A percentile compares a stretch with the other conserved stretches of the same genome.
Evolutionary conservation across 345 rosid genomes (phyloP).

Genomic region (Bretschneidera sinensis): DNA sequence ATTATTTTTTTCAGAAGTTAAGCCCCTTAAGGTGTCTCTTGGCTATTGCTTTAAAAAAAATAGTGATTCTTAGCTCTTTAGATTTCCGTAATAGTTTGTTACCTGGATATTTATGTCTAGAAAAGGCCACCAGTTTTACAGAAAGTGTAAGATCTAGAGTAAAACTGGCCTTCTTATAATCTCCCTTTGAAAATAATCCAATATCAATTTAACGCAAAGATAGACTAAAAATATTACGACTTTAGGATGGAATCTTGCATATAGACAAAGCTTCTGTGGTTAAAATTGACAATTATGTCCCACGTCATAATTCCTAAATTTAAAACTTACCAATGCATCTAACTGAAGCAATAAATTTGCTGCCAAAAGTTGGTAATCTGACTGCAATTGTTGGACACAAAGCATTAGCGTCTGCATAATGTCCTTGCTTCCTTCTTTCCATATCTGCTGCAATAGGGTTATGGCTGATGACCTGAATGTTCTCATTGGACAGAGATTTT

Average conservation of each 20-base stretch:
- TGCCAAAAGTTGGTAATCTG: slow-evolving; percentile 57
- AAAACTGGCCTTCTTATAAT: neutral
- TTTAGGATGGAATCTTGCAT: neutral
- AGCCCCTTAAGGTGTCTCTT: no score
- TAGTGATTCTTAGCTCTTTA: no score
- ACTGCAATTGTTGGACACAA: slow-evolving; percentile 41
- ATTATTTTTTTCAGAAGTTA: no score
- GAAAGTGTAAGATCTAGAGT: neutral
- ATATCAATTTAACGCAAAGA: neutral
- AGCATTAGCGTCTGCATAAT: slow-evolving; percentile 38
- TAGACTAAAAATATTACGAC: neutral
- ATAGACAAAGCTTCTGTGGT: neutral
- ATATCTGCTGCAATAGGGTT: slow-evolving; percentile 53
- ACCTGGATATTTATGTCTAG: no score
- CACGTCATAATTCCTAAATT: neutral
- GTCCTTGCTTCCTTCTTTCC: slow-evolving; percentile 48
- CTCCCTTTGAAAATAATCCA: neutral
- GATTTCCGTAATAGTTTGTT: no score
- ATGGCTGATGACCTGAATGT: slow-evolving; percentile 61
- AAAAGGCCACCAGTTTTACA: no score
- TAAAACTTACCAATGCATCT: slow-evolving; percentile 47
- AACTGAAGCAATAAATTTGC: slow-evolving; percentile 75
- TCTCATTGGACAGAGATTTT: neutral
- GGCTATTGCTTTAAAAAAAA: no score
- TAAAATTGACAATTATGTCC: neutral